phyloP scores from a whole-genome alignment of 345 rosid species.

The Eucalyptus cladocalyx region DNA sequence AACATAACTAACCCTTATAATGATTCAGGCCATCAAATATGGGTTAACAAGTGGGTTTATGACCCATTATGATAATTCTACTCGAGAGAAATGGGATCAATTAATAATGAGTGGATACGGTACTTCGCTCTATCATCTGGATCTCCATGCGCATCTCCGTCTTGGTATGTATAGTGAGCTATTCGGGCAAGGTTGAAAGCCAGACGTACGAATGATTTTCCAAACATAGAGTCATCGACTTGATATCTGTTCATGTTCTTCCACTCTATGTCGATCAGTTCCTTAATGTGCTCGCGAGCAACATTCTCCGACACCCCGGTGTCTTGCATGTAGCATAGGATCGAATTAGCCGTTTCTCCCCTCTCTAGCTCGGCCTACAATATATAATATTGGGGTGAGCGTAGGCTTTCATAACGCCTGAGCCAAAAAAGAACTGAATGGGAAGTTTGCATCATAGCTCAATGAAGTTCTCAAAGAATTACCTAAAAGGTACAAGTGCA shows the following conservation, averaged over 20 bases:
- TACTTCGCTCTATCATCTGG: constrained; percentile 3
- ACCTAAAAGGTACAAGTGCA: not conserved
- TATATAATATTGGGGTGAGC: not conserved
- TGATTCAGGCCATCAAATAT: not conserved
- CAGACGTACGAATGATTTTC: not conserved
- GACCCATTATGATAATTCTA: not conserved
- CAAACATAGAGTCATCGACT: not conserved
- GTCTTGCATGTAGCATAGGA: constrained; percentile 19
- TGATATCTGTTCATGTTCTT: constrained; percentile 15
- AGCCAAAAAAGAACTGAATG: no score
- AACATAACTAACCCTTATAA: not conserved
- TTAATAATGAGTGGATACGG: constrained; percentile 2
- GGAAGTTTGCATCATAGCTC: not conserved
- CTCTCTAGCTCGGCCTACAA: constrained; percentile 16
- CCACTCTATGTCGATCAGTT: constrained; percentile 16
- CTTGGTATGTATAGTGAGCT: constrained; percentile 7
- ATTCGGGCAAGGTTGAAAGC: constrained; percentile 13
- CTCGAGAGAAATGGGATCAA: constrained; percentile 4
- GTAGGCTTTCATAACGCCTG: not conserved
- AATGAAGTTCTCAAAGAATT: not conserved
- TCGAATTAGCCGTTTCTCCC: constrained; percentile 12
- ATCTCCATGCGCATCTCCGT: constrained; percentile 28
- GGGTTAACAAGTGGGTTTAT: not conserved
- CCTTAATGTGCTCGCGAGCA: constrained; percentile 5
- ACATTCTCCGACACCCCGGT: not conserved